phyloP scores from a whole-genome alignment of 2,329 filamentous ascomycete genomes.

The Verticillium zaregamsianum region DNA sequence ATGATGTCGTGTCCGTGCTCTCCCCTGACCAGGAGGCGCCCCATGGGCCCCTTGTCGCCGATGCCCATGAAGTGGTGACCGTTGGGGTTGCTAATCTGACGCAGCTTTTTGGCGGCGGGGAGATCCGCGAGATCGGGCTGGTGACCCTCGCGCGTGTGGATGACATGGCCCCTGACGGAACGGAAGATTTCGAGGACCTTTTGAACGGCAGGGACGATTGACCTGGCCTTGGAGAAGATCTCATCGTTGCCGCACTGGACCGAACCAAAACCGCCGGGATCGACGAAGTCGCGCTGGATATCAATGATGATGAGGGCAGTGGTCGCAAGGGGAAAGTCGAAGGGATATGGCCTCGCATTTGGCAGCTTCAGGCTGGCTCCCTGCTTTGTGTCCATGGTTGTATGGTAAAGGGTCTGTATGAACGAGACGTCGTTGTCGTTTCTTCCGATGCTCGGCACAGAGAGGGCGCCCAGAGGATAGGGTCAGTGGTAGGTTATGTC shows the following conservation, averaged over 20 bases:
- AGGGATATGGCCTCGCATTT: conserved; percentile 20
- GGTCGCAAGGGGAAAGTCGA: conserved; percentile 29
- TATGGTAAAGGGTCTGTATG: not conserved
- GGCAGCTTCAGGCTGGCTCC: not conserved
- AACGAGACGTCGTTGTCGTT: too few species aligned
- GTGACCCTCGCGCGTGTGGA: conserved; percentile 50
- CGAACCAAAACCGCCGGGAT: conserved; percentile 42
- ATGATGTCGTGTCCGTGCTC: conserved; percentile 53
- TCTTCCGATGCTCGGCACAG: too few species aligned
- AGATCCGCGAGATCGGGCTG: conserved; percentile 47
- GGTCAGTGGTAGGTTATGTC: too few species aligned
- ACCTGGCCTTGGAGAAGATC: conserved; percentile 27
- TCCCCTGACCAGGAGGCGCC: conserved; percentile 46
- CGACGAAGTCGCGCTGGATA: conserved; percentile 49
- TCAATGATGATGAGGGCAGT: conserved; percentile 52
- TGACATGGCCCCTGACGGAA: conserved; percentile 31
- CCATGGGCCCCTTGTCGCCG: conserved; percentile 48
- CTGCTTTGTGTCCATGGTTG: not conserved
- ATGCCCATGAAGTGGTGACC: conserved; percentile 36
- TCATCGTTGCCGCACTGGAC: conserved; percentile 37
- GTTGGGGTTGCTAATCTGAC: conserved; percentile 41
- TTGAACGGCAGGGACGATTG: conserved; percentile 38
- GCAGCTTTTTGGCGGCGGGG: conserved; percentile 43
- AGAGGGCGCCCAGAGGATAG: too few species aligned
- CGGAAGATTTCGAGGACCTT: conserved; percentile 37